Base-by-base conservation (phyloP, 2,329 filamentous ascomycete species). In the Fusarium verrucosum region DNA sequence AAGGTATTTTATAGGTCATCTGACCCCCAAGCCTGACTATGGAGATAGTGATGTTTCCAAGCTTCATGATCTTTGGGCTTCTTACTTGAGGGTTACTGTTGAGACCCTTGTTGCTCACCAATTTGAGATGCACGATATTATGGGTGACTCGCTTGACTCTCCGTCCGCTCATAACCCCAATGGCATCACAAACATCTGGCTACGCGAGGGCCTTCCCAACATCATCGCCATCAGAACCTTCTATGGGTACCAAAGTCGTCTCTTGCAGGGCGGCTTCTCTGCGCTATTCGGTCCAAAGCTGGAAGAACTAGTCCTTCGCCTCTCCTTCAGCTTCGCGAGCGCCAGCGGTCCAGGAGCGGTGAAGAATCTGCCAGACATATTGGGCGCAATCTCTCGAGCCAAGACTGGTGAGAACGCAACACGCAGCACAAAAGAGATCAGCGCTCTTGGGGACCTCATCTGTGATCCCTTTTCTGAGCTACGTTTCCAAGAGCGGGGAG, bases 1-100 rank as follows among this genome's bases (percentile, higher is more conserved):
- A 1, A 84, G 84, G 37, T 85, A 85, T 65, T 84, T 84, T 50
- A 79, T 85, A 10, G 83, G 82, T 0, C 80, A 84, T 22, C 65
- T 85, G 13, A 79, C 80, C 0, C 77, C 80, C 1, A 84, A 85
- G 70, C 81, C 83, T 0, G 78, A 83, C 38, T 82, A 79, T 44
- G 76, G 78, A n/a, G 76, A 72, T 16, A 71, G 76, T 1, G 82
- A 84, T 10, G 72, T 85, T 17, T 76, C 76, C 2, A 70, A 72
- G 10, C 68, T 85, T 2, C 82, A 85, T 50, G 80, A 83, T 60
- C 75, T 83, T 8, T 85, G 82, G 82, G 73, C 79, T 0, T 78
- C 78, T 0, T 85, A 85, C 56, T 75, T 85, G 3, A 75, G 80
- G 2, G 80, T 77, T 0, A 78, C 77, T 0, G 81, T 84, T 1